Evolutionary conservation across 2,329 filamentous ascomycete species (phyloP), one percentile per base, ranked within the genome.

Genomic region (Aspergillus tubingensis): DNA sequence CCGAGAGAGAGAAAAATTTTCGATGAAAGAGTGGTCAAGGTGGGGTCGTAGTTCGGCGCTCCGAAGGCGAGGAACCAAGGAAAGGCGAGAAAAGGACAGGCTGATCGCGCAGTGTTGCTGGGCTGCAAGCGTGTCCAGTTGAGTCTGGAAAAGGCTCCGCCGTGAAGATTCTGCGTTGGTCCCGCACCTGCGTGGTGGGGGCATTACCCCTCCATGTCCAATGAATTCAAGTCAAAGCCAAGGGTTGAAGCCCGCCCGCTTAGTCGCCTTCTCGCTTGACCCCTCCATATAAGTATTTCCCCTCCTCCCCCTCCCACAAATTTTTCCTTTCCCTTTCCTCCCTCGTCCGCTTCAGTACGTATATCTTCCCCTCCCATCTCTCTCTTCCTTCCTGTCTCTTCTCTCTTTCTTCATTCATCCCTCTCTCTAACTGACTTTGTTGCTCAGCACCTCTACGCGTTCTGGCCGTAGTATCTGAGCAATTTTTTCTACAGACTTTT

Each of bases 381-480:
- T 36, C 30, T 36, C 64, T 64, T 64, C 65, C 67, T 62, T 66
- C 62, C 49, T 60, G 52, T 58, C 48, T 55, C 63, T 32, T 49
- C 63, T 64, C 53, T 58, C 64, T 59, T 27, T 25, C 57, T 61
- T 69, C 62, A 68, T 66, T 66, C 66, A 62, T 59, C 64, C 64
- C 48, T 59, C 65, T 67, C 58, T 58, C 67, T 68, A 65, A 70
- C 72, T 73, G 60, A 71, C 70, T 57, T 60, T 54, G 60, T 62
- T 69, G 67, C 68, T 73, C 75, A 81, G 79, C 76, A 81, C 79
- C 79, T 81, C 79, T 81, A 81, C 79, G 79, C 79, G 76, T 73
- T 68, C 60, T 36, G 70, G 79, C 79, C 78, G 79, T 81, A 79
- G 79, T 80, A 76, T 76, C 79, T 81, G 79, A 80, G 79, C 78